Evolutionary conservation across 306 rosid genomes (phyloP), one percentile per base, ranked within the genome.

Genomic region (Sicyos edulis): DNA sequence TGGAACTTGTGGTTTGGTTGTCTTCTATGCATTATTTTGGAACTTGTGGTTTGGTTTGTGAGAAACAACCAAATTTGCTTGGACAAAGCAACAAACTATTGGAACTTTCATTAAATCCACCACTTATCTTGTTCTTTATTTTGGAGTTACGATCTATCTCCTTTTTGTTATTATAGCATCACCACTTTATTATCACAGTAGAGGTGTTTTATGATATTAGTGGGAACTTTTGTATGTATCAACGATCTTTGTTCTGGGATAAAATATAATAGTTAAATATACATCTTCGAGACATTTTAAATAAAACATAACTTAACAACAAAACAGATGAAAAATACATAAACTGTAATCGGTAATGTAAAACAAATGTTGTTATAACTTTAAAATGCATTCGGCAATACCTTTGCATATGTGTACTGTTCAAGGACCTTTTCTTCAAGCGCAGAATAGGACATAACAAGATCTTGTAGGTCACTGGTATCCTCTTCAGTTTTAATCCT

Each of bases 401-500:
- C 99, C 99, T 95, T 93, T 32, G 99, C 96, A 75, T 91, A 87
- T 74, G 99, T 95, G 76, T 91, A 95, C 57, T 91, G 97, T 81
- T 89, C 96, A 72, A 95, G 97, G 80, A 91, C 90, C 79, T 95
- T 95, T 80, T 86, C 97, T 80, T 89, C 99, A 74, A 95, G 95
- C 47, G 89, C 92, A 15, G 87, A 80, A 80, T 89, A 95, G 72
- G 92, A 83, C 78, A 74, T 79, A 22, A 77, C 85, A 70, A 95
- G 88, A 79, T 95, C 97, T 65, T 86, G 84, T 69, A 91, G 57
- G 80, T 95, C 99, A 78, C 85, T 84, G 79, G 82, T 84, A 80
- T 81, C 88, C 62, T 82, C 95, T 77, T 91, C 97, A 76, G 89
- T 91, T 83, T 85, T 87, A 69, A 84, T 92, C 85, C 97, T 95